phyloP scores from a whole-genome alignment of 169 alveolate species.

The Ichthyophthirius multifiliis region DNA sequence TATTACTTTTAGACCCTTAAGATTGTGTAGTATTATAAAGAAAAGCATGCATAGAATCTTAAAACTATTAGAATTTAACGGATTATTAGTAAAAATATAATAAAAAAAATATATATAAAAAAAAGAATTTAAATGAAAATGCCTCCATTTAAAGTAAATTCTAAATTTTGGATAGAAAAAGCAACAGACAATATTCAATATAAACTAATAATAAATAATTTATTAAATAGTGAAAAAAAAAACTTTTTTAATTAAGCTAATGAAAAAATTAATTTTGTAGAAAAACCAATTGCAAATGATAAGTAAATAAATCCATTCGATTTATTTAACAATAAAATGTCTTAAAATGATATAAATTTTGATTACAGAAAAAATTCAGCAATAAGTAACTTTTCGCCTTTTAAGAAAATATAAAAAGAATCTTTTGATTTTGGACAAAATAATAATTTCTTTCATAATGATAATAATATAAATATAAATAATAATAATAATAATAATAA shows the following conservation, averaged over 20 bases:
- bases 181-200: not conserved
- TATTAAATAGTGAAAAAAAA: not conserved
- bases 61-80: not conserved
- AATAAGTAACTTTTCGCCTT: not conserved
- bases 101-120: not conserved
- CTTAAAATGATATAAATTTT: no score
- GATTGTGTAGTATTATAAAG: not conserved
- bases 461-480: no score
- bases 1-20: not conserved
- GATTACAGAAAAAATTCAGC: not conserved
- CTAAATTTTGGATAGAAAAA: not conserved
- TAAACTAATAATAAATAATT: not conserved
- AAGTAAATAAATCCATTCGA: not conserved
- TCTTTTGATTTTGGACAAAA: not conserved
- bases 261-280: not conserved
- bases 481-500: no score
- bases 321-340: not conserved
- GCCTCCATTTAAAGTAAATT: not conserved
- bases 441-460: no score
- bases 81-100: not conserved
- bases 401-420: not conserved
- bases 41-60: conserved; percentile 7
- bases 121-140: not conserved
- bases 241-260: not conserved
- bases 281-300: not conserved